Base-by-base conservation (phyloP, 108 stramenopile genomes). In the Seminavis robusta region DNA sequence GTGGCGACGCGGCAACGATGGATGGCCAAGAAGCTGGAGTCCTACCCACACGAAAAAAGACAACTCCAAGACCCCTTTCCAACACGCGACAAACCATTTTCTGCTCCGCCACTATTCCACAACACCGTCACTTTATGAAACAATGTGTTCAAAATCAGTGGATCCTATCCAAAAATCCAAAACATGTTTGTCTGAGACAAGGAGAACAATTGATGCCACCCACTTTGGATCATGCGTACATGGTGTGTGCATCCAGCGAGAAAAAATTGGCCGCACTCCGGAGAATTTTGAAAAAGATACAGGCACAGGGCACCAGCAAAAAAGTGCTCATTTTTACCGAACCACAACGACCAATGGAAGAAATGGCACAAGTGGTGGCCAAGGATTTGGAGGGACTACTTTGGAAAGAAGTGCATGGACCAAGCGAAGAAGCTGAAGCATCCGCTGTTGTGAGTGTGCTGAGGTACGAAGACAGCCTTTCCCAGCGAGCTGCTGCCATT, bases 61-160 rank as follows among this genome's bases (percentile, higher is more conserved):
- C 23, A 54, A 72, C 13, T 51, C 47, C 61, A 20, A 34, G 41
- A 21, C 63, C 39, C 24, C 15, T 62, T 29, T 61, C 28, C 15
- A 41, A 44, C 1, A 31, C 73, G 33, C 84, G 95, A 34, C 94
- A 93, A 55, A 96, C 94, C 0, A 80, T 97, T 19, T 94, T 97
- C 51, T 88, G 83, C n/a, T 94, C 95, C 43, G 96, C 96, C 6
- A 95, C 95, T 16, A 94, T 97, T 45, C 94, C 94, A 2, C 94
- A 95, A 67, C 94, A 89, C 61, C 74, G 88, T 40, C 87, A 95
- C 59, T 95, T 96, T 66, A 55, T 92, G 44, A 75, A 74, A 38
- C 90, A 94, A 56, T 95, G 90, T 65, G 65, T 68, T 20, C 63
- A 72, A 37, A 95, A 92, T 55, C 84, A 91, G 28, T 94, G 95